Percentiles rank a stretch among this genome's conserved stretches.
phyloP scores from a whole-genome alignment of 768 basidiomycete species.

The Lyophyllum decastes region DNA sequence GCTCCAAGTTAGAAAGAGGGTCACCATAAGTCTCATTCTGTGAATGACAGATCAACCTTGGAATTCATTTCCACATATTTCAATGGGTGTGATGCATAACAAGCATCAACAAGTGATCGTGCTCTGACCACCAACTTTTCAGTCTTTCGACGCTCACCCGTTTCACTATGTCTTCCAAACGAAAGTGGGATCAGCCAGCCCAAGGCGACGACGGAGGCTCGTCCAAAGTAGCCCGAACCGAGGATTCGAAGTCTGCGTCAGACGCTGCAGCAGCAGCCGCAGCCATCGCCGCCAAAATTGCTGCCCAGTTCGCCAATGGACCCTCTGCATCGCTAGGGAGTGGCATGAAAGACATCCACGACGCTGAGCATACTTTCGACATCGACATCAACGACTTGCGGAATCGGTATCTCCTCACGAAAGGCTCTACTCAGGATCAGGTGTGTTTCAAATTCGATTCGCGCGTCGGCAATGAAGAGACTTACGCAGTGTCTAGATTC shows the following conservation, averaged over 20 bases:
- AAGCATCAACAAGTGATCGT: constrained; percentile 7
- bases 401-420: constrained; percentile 93
- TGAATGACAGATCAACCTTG: too few relatives aligned
- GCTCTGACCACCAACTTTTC: background rate
- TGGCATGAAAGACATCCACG: constrained; percentile 62
- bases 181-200: constrained; percentile 81
- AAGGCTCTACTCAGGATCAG: constrained; percentile 89
- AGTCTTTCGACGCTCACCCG: background rate
- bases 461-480: background rate
- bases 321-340: constrained; percentile 31
- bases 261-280: constrained; percentile 72
- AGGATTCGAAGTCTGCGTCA: constrained; percentile 62
- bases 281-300: constrained; percentile 94
- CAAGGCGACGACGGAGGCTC: constrained; percentile 43
- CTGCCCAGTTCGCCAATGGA: constrained; percentile 72
- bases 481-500: constrained; percentile 59
- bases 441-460: constrained; percentile 41
- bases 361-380: constrained; percentile 83
- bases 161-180: constrained; percentile 62
- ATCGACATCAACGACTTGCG: constrained; percentile 97
- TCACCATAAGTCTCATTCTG: too few relatives aligned
- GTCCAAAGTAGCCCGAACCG: constrained; percentile 44
- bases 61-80: background rate
- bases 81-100: background rate
- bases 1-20: too few relatives aligned